These are phyloP conservation scores for Aspergillus heteromorphus DNA, from an alignment of 495 filamentous ascomycete species.

Conservation along the genomic window DNA sequence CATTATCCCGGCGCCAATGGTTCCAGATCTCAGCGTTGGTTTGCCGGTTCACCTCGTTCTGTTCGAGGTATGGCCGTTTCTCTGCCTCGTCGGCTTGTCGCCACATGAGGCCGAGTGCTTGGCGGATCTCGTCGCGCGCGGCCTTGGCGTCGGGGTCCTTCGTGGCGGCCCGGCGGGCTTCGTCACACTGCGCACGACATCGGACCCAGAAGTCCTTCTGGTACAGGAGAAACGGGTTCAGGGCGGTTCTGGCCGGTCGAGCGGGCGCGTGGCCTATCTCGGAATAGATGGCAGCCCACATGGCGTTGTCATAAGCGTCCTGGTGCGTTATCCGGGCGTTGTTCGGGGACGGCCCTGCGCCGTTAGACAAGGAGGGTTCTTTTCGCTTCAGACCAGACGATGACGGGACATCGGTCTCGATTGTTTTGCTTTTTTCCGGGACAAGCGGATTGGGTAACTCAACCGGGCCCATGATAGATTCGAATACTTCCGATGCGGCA, in stretches of 20 bases:
- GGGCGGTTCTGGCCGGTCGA: constrained; percentile 61
- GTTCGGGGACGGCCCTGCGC: neutral
- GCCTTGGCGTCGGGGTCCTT: constrained; percentile 63
- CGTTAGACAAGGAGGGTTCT: constrained; percentile 8
- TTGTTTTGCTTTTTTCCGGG: constrained; percentile 49
- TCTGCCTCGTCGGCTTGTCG: constrained; percentile 61
- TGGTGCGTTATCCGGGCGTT: constrained; percentile 50
- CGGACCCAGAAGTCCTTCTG: constrained; percentile 75
- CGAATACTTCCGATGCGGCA: constrained; percentile 78
- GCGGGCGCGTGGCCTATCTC: constrained; percentile 68
- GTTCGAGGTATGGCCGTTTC: constrained; percentile 69
- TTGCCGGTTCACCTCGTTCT: constrained; percentile 61
- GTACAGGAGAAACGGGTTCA: constrained; percentile 64
- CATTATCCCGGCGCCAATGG: constrained; percentile 51
- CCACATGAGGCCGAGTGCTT: constrained; percentile 84
- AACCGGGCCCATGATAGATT: constrained; percentile 75
- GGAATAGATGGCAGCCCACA: constrained; percentile 61
- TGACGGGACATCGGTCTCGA: constrained; percentile 20
- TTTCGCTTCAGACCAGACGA: constrained; percentile 19
- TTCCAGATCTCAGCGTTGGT: constrained; percentile 52
- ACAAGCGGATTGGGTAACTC: constrained; percentile 69
- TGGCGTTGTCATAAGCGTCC: constrained; percentile 67
- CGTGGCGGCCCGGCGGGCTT: constrained; percentile 55
- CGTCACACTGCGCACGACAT: constrained; percentile 68
- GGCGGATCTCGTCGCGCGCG: constrained; percentile 68